phyloP scores from a whole-genome alignment of 2,329 filamentous ascomycete genomes.

The Penicillium sp. region DNA sequence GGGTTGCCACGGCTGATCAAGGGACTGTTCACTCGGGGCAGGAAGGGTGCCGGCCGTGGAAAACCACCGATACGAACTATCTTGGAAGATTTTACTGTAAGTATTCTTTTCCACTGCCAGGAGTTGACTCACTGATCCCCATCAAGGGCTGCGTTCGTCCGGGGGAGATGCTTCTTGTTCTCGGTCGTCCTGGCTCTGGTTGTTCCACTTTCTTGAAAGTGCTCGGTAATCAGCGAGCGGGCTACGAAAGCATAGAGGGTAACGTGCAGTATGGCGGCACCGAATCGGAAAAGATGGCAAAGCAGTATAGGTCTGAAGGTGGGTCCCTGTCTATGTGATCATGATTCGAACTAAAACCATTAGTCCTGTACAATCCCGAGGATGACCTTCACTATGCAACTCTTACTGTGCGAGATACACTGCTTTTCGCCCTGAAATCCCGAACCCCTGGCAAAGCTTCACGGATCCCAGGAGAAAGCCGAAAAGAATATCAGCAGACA shows the following conservation, averaged over 20 bases:
- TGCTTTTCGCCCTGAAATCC: conserved; percentile 68
- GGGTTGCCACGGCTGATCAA: conserved; percentile 48
- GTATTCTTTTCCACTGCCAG: neutral
- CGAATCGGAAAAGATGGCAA: conserved; percentile 48
- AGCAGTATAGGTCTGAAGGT: conserved; percentile 47
- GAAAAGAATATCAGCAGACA: conserved; percentile 58
- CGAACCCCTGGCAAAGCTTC: conserved; percentile 63
- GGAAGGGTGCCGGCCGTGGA: conserved; percentile 25
- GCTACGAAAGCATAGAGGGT: conserved; percentile 59
- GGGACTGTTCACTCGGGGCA: conserved; percentile 38
- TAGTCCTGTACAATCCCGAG: conserved; percentile 71
- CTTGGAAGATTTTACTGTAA: conserved; percentile 58
- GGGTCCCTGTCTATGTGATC: neutral
- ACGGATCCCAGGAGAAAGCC: conserved; percentile 60
- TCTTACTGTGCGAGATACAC: conserved; percentile 70
- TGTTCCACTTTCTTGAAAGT: conserved; percentile 87
- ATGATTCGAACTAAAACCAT: conserved; percentile 25
- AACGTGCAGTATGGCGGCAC: conserved; percentile 56
- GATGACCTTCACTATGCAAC: conserved; percentile 74
- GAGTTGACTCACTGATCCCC: neutral
- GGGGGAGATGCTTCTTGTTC: conserved; percentile 40
- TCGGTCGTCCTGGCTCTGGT: conserved; percentile 42
- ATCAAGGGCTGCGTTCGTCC: conserved; percentile 38
- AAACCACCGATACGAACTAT: conserved; percentile 61
- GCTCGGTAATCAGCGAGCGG: conserved; percentile 64